phyloP scores from a whole-genome alignment of 2,329 filamentous ascomycete genomes.

The Intubia oerlemansii region DNA sequence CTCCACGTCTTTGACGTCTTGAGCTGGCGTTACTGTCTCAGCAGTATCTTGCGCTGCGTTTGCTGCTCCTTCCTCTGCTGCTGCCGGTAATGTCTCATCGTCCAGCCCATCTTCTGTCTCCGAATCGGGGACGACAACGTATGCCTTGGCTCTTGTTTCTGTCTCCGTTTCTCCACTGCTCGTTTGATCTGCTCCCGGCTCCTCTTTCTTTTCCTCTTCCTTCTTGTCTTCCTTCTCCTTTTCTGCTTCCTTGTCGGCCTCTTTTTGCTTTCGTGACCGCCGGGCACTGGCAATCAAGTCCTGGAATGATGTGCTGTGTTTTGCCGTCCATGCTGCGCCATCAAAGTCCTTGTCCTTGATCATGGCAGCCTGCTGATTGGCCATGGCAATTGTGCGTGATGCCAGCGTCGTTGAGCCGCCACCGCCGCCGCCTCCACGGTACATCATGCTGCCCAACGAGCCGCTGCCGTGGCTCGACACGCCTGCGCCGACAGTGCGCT shows the following conservation, averaged over 20 bases:
- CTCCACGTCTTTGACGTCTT: too few species aligned
- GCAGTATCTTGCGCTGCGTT: too few species aligned
- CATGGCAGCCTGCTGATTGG: conserved; percentile 17
- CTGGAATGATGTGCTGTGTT: conserved; percentile 56
- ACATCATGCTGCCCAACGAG: conserved; percentile 8
- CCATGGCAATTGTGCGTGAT: conserved; percentile 4
- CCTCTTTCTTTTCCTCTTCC: conserved; percentile 7
- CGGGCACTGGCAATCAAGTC: conserved; percentile 60
- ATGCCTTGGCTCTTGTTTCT: too few species aligned
- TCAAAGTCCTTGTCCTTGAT: conserved; percentile 86
- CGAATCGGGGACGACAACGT: too few species aligned
- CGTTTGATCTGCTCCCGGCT: background rate
- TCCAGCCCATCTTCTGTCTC: too few species aligned
- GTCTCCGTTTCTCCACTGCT: too few species aligned
- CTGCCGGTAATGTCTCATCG: too few species aligned
- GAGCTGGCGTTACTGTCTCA: background rate
- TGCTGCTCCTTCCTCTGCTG: background rate
- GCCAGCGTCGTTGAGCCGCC: too few species aligned
- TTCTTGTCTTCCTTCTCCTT: conserved; percentile 13
- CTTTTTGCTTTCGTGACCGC: conserved; percentile 24
- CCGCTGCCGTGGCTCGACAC: conserved; percentile 14
- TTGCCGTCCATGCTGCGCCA: conserved; percentile 49
- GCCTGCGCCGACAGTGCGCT: conserved; percentile 50
- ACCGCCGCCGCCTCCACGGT: conserved; percentile 10
- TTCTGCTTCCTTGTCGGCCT: conserved; percentile 10